These are phyloP conservation scores for Colletotrichum caudatum DNA, from an alignment of 2,329 filamentous ascomycete genomes.

Conservation along the genomic window DNA sequence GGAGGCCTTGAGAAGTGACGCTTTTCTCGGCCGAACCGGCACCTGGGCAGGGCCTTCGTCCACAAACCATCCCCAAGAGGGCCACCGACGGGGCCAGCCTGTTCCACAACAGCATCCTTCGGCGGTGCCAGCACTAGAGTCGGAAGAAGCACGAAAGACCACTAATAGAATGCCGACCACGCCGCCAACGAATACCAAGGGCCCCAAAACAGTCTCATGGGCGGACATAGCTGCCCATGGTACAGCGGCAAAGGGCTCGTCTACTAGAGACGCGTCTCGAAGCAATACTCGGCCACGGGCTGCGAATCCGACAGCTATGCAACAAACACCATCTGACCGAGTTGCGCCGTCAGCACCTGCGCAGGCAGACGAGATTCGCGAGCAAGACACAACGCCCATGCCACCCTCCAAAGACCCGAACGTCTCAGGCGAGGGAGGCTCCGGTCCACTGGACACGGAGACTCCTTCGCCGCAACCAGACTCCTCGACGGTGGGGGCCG, in stretches of 20 bases:
- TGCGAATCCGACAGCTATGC: background rate
- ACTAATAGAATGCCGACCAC: background rate
- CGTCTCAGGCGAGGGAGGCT: background rate
- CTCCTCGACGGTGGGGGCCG: no score
- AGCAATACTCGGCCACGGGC: background rate
- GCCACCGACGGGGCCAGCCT: background rate
- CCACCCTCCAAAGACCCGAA: background rate
- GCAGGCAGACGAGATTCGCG: background rate
- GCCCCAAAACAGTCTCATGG: background rate
- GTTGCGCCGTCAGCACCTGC: background rate
- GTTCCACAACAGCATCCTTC: background rate
- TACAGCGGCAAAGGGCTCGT: background rate
- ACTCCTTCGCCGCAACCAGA: background rate
- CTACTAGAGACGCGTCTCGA: background rate
- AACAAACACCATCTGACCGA: no score
- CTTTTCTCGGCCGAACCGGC: background rate
- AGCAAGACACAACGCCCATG: background rate
- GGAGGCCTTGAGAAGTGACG: background rate
- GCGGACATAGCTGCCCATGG: background rate
- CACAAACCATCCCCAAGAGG: background rate
- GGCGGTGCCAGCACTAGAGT: no score
- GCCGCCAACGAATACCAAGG: background rate
- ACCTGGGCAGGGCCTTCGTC: background rate
- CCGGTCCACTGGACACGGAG: background rate
- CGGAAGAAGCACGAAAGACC: background rate